A percentile compares a stretch with the other conserved stretches of the same genome.
Conservation (phyloP, 208 protist species). For the Zelonia costaricensis region DNA sequence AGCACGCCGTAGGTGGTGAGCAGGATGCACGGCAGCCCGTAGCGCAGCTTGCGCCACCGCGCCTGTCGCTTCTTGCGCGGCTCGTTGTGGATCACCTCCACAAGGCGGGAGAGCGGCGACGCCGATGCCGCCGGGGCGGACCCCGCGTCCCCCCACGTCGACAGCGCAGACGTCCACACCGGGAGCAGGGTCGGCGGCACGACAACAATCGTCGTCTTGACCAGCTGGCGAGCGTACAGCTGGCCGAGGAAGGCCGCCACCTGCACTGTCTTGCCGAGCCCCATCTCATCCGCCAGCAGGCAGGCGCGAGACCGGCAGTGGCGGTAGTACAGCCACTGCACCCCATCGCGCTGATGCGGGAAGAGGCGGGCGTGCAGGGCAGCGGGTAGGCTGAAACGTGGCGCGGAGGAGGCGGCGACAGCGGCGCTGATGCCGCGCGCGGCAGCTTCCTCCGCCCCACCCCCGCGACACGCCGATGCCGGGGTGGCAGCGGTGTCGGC, state of each 20-base stretch:
- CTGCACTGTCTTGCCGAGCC: conserved; percentile 98
- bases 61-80: conserved; percentile 41
- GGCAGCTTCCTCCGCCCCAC: not conserved
- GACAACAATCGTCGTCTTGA: conserved; percentile 94
- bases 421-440: not conserved
- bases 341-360: conserved; percentile 91
- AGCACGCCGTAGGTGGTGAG: conserved; percentile 87
- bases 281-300: conserved; percentile 98
- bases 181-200: conserved; percentile 89
- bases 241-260: conserved; percentile 90
- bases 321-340: conserved; percentile 97
- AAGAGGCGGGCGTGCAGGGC: conserved; percentile 74
- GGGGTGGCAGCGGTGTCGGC: not conserved
- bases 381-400: conserved; percentile 12
- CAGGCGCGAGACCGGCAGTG: conserved; percentile 93
- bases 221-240: conserved; percentile 62
- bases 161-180: conserved; percentile 95
- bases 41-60: conserved; percentile 57
- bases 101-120: conserved; percentile 11
- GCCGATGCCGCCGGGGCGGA: too few species aligned
- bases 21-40: conserved; percentile 56
- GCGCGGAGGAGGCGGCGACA: not conserved
- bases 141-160: conserved; percentile 41
- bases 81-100: conserved; percentile 68
- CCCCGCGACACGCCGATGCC: not conserved